phyloP scores from a whole-genome alignment of 1,284 basidiomycete species.

The Heterobasidion irregulare region DNA sequence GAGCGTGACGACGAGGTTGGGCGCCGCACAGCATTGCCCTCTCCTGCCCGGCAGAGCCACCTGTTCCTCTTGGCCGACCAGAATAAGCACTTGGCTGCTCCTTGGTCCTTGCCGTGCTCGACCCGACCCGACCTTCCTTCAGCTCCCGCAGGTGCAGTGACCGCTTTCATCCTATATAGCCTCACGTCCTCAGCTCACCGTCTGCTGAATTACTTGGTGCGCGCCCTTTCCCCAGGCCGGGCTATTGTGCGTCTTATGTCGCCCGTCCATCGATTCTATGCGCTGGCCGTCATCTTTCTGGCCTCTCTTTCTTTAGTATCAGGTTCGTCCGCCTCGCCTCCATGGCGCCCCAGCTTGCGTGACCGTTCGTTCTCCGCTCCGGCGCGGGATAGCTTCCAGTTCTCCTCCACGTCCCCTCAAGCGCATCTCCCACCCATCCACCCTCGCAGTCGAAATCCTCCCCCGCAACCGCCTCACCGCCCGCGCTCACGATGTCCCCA shows the following conservation, averaged over 20 bases:
- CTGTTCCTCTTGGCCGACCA: not conserved
- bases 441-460: constrained; percentile 56
- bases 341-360: not conserved
- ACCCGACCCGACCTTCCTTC: not conserved
- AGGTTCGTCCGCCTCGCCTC: constrained; percentile 5
- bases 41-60: not conserved
- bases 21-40: no score
- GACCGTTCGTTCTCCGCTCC: not conserved
- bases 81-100: not conserved
- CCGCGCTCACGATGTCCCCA: constrained; percentile 26
- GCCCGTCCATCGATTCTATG: constrained; percentile 4
- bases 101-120: not conserved
- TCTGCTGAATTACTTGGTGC: not conserved
- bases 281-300: constrained; percentile 17
- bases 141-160: not conserved
- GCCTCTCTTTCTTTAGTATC: constrained; percentile 4
- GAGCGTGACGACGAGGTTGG: no score
- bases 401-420: constrained; percentile 45
- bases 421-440: constrained; percentile 48
- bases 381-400: constrained; percentile 22
- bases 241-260: constrained; percentile 1
- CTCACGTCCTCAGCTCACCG: not conserved
- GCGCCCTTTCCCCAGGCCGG: not conserved
- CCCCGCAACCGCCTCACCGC: constrained; percentile 32
- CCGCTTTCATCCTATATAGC: not conserved